Evolutionary conservation across 257 asterid genomes (phyloP).

Genomic region (Salvia hispanica): DNA sequence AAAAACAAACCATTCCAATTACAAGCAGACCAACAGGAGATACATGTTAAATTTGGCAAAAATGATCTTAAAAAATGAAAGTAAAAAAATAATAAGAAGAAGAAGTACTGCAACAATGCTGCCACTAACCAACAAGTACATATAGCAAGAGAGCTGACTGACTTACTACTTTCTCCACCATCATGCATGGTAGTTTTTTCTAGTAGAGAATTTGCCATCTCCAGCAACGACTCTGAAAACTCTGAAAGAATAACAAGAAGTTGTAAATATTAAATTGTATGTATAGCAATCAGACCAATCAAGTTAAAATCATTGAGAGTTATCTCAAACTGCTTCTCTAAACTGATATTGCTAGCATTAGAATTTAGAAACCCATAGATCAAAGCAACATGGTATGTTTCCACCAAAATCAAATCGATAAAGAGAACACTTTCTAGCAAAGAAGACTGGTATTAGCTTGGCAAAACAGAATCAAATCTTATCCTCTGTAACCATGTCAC

Average conservation of each 20-base stretch:
- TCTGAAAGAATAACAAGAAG: constrained; percentile 50
- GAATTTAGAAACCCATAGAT: constrained; percentile 21
- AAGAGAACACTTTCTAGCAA: background rate
- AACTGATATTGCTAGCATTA: constrained; percentile 23
- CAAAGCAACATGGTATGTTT: constrained; percentile 2
- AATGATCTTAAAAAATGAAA: background rate
- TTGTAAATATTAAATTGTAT: constrained; percentile 7
- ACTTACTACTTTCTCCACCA: constrained; percentile 75
- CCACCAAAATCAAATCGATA: background rate
- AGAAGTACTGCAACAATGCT: background rate
- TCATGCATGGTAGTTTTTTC: constrained; percentile 73
- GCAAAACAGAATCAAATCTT: background rate
- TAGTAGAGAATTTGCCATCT: constrained; percentile 88
- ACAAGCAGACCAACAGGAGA: constrained; percentile 16
- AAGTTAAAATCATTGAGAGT: constrained; percentile 17
- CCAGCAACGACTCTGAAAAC: constrained; percentile 90
- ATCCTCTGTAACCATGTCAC: constrained; percentile 23
- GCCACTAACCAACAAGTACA: constrained; percentile 7
- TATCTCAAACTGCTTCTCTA: constrained; percentile 16
- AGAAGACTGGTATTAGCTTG: background rate
- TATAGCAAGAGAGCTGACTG: constrained; percentile 23
- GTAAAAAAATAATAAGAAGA: background rate
- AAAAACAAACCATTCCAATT: constrained; percentile 17
- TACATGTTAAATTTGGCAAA: background rate
- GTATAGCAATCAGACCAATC: constrained; percentile 2